phyloP scores from a whole-genome alignment of 768 basidiomycete genomes.

The Coprinopsis cinerea region DNA sequence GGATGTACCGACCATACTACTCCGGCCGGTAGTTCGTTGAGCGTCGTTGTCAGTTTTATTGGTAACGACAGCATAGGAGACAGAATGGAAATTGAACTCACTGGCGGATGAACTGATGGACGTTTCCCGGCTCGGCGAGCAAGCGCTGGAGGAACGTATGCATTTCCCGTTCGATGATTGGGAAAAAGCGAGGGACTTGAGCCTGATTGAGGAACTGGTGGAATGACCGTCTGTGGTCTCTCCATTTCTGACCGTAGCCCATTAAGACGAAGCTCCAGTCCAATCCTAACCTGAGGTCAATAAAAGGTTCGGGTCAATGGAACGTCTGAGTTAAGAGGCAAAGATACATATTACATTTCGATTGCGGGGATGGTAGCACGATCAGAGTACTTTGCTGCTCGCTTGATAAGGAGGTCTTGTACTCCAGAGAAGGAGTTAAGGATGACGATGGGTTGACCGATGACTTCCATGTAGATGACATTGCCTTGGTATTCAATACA shows the following conservation, averaged over 20 bases:
- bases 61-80: too few species aligned
- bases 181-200: slow-evolving; percentile 11
- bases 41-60: not conserved
- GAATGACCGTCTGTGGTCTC: slow-evolving; percentile 19
- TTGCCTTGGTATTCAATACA: slow-evolving; percentile 4
- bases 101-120: not conserved
- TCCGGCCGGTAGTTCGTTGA: not conserved
- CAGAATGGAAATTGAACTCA: not conserved
- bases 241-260: slow-evolving; percentile 20
- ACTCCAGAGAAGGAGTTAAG: not conserved
- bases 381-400: slow-evolving; percentile 6
- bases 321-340: not conserved
- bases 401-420: slow-evolving; percentile 4
- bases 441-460: slow-evolving; percentile 12
- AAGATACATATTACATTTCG: slow-evolving; percentile 6
- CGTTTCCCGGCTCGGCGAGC: not conserved
- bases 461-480: slow-evolving; percentile 11
- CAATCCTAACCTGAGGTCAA: slow-evolving; percentile 7
- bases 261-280: slow-evolving; percentile 3
- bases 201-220: slow-evolving; percentile 21
- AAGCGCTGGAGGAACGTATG: slow-evolving; percentile 4
- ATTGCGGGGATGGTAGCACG: slow-evolving; percentile 4
- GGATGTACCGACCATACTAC: not conserved
- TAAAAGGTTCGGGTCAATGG: too few species aligned
- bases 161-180: slow-evolving; percentile 9